A percentile compares a stretch with the other conserved stretches of the same genome.
phyloP scores from a whole-genome alignment of 2,329 filamentous ascomycete genomes.

The Arthrinium phaeospermum region DNA sequence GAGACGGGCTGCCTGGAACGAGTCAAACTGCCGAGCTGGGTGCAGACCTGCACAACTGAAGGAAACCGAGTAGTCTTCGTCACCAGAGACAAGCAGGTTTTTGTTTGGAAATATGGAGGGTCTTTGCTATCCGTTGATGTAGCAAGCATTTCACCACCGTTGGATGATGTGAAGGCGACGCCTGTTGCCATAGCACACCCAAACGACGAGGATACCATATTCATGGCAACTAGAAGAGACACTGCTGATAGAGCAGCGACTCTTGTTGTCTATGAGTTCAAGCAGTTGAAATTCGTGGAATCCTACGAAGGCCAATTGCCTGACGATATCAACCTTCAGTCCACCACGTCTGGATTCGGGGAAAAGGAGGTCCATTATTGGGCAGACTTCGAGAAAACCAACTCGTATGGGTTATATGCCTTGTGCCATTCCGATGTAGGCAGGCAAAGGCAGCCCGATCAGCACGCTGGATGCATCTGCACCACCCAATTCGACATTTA shows the following conservation, averaged over 20 bases:
- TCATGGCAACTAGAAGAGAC: background rate
- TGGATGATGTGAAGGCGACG: background rate
- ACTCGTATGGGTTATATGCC: slow-evolving; percentile 1
- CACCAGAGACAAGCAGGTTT: background rate
- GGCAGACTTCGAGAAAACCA: slow-evolving; percentile 1
- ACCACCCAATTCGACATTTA: slow-evolving; percentile 14
- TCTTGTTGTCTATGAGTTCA: slow-evolving; percentile 8
- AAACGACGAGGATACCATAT: background rate
- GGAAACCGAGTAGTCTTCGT: slow-evolving; percentile 8
- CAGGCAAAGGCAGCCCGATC: background rate
- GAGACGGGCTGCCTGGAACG: slow-evolving; percentile 12
- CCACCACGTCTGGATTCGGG: background rate
- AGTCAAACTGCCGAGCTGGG: background rate
- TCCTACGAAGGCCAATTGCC: background rate
- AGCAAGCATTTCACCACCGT: background rate
- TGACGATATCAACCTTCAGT: background rate
- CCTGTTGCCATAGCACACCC: background rate
- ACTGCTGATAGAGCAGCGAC: background rate
- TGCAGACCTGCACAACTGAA: background rate
- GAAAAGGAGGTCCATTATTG: background rate
- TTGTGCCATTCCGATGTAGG: background rate
- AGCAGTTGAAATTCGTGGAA: background rate
- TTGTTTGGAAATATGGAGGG: slow-evolving; percentile 6
- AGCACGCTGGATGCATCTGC: background rate
- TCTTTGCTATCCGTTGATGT: background rate